A percentile compares a stretch with the other conserved stretches of the same genome.
Conservation (phyloP, 2,329 filamentous ascomycete genomes). For the Beauveria sp. region DNA sequence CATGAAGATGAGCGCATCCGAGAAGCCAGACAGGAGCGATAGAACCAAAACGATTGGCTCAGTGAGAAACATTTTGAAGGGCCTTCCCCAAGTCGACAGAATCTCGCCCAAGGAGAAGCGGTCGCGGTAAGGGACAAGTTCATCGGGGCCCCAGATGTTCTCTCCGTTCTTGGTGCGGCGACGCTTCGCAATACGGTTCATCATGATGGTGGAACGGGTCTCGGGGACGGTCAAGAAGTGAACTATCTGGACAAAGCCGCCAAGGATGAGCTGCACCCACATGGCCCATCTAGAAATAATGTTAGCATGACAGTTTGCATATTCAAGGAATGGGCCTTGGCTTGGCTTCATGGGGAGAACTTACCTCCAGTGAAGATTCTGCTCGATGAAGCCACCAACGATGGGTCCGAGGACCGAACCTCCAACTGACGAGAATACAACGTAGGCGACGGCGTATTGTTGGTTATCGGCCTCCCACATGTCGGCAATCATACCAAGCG, state of each 20-base stretch:
- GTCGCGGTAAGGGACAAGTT: constrained; percentile 53
- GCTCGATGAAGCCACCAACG: constrained; percentile 68
- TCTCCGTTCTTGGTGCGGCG: constrained; percentile 52
- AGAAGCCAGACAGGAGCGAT: constrained; percentile 65
- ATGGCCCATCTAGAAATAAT: constrained; percentile 48
- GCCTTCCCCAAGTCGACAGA: constrained; percentile 49
- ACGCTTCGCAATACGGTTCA: constrained; percentile 72
- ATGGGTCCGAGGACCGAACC: constrained; percentile 71
- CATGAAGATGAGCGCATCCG: constrained; percentile 70
- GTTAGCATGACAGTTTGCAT: constrained; percentile 9
- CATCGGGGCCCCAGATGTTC: constrained; percentile 65
- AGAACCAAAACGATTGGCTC: constrained; percentile 67
- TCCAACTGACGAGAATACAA: constrained; percentile 72
- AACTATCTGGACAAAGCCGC: constrained; percentile 57
- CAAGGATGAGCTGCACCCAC: constrained; percentile 80
- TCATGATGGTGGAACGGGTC: constrained; percentile 67
- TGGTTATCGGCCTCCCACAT: constrained; percentile 64
- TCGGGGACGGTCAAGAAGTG: constrained; percentile 68
- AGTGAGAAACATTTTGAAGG: constrained; percentile 65
- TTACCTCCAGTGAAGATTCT: constrained; percentile 59
- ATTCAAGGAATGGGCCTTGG: background rate
- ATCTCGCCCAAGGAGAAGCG: constrained; percentile 54
- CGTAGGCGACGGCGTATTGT: constrained; percentile 68
- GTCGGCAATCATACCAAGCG: constrained; percentile 67
- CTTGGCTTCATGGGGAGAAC: background rate